Base-by-base conservation (phyloP, 2,329 filamentous ascomycete genomes). In the Aspergillus sp. region DNA sequence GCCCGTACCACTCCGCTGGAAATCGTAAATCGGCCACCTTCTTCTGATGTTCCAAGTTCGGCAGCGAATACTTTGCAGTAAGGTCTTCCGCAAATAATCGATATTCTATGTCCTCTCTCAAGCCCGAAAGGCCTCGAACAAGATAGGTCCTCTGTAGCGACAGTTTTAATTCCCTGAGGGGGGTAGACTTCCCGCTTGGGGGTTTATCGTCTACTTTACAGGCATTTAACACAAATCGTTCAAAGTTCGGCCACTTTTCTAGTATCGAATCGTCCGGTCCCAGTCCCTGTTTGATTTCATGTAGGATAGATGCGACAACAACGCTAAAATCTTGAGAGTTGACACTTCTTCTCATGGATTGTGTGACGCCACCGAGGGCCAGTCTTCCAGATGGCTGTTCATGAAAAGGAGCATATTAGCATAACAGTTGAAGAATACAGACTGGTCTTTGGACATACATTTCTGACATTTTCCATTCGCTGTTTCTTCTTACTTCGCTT, bases 1-100 rank as follows among this genome's bases (percentile, higher is more conserved):
- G 83, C 0, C 91, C 89, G 62, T 85, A 97, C 91, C 91, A 97
- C 66, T 98, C 93, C 46, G 84, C 79, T 0, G 93, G 93, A 66
- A 83, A 90, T n/a, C 90, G 81, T 55, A 95, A 73, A 69, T 96
- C 89, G n/a, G 88, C 81, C 12, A 94, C 69, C 17, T 76, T 76
- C 57, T 74, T 72, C 58, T 90, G 86, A 25, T 78, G 78, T 41
- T 75, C 69, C 25, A 80, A 70, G 44, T 84, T 71, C 3, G 72
- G 74, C 17, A 73, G 68, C 1, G 83, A 79, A 61, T 85, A 82
- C 22, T 72, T 73, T 2, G 74, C 63, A 10, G 79, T 77, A 49
- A 83, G 72, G 17, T 86, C 70, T 53, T 84, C 82, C 33, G 78
- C 81, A 57, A 84, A 82, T 62, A 93, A 88, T 27, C 80, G 72